Evolutionary conservation across 768 basidiomycete species (phyloP).

Genomic region (Trametes cubensis): DNA sequence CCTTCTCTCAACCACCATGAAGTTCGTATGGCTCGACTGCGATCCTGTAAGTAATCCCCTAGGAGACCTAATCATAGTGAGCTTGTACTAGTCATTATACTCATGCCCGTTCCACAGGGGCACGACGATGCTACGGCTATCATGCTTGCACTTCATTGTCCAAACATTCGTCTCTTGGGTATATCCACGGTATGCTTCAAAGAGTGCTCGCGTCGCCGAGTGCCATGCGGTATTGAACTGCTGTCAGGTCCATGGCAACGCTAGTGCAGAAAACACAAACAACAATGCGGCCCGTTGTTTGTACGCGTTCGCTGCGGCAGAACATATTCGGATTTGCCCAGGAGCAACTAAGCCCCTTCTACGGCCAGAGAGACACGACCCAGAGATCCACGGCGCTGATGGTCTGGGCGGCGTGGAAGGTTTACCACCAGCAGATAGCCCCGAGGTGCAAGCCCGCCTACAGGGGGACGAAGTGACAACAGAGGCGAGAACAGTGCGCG

Average conservation of each 20-base stretch:
- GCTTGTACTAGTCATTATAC: not conserved
- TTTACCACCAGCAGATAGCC: slow-evolving; percentile 53
- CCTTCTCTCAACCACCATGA: slow-evolving; percentile 19
- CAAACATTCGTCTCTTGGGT: slow-evolving; percentile 70
- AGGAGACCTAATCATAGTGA: not conserved
- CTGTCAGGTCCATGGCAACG: slow-evolving; percentile 79
- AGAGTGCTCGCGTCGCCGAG: not conserved
- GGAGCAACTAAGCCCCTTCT: slow-evolving; percentile 75
- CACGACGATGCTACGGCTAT: slow-evolving; percentile 91
- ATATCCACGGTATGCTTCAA: slow-evolving; percentile 72
- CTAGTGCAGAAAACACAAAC: slow-evolving; percentile 59
- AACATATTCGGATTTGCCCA: slow-evolving; percentile 60
- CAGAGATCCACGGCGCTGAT: slow-evolving; percentile 81
- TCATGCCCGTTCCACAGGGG: slow-evolving; percentile 49
- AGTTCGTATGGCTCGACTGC: slow-evolving; percentile 39
- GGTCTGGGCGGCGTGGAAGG: slow-evolving; percentile 87
- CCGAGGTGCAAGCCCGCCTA: slow-evolving; percentile 53
- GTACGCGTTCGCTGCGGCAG: slow-evolving; percentile 68
- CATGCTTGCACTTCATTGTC: slow-evolving; percentile 69
- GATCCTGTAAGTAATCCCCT: slow-evolving; percentile 34
- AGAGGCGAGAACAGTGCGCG: slow-evolving; percentile 38
- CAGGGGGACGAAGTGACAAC: slow-evolving; percentile 42
- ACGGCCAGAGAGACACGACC: slow-evolving; percentile 60
- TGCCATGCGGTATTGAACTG: not conserved
- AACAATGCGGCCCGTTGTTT: slow-evolving; percentile 80